Evolutionary conservation across 164 flowering plant species (phyloP).

Genomic region (Cinnamomum micranthum): DNA sequence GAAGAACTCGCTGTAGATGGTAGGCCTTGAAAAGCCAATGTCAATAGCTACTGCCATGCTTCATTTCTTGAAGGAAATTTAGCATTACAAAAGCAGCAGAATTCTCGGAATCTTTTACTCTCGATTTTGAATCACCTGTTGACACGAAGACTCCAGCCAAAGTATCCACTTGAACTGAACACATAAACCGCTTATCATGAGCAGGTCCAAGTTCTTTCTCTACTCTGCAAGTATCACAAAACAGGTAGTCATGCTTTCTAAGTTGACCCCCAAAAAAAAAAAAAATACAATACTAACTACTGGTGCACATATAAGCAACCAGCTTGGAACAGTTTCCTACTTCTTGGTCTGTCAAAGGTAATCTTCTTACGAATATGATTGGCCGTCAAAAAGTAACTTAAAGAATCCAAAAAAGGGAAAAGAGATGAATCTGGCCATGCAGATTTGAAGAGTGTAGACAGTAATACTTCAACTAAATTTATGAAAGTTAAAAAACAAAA

Average conservation of each 20-base stretch:
- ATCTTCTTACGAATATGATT: too few relatives aligned
- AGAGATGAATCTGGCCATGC: too few relatives aligned
- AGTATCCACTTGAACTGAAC: slow-evolving; percentile 43
- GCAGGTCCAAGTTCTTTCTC: slow-evolving; percentile 46
- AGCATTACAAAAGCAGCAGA: slow-evolving; percentile 56
- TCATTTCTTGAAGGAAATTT: not conserved
- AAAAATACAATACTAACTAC: too few relatives aligned
- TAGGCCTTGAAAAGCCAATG: not conserved
- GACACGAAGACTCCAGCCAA: slow-evolving; percentile 14
- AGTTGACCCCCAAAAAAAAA: too few relatives aligned
- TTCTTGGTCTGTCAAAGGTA: too few relatives aligned
- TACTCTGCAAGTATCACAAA: slow-evolving; percentile 30
- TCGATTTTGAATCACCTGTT: slow-evolving; percentile 34
- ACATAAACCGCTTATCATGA: slow-evolving; percentile 41
- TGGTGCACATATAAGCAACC: too few relatives aligned
- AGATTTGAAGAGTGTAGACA: too few relatives aligned
- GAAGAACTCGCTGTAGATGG: not conserved
- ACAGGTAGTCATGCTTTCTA: not conserved
- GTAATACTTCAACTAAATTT: too few relatives aligned
- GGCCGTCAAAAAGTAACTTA: too few relatives aligned
- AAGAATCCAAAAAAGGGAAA: too few relatives aligned
- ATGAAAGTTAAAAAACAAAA: too few relatives aligned
- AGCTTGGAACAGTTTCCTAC: too few relatives aligned
- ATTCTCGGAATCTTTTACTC: slow-evolving; percentile 54
- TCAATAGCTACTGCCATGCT: not conserved